phyloP scores from a whole-genome alignment of 1,284 basidiomycete genomes.

The Somion occarium region DNA sequence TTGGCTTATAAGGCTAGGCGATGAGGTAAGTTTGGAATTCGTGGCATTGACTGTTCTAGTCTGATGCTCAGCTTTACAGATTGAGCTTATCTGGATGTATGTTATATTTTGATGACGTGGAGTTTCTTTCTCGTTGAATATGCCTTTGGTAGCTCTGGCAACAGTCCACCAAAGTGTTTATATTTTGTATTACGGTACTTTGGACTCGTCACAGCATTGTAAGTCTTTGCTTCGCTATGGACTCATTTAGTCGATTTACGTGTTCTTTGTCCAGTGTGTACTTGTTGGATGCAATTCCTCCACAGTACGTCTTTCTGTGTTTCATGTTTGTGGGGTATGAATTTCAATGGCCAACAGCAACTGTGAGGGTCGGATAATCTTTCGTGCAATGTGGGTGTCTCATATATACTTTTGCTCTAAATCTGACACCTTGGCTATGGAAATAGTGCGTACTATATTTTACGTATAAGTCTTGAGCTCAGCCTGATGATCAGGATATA shows the following conservation, averaged over 20 bases:
- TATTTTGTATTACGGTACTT: slow-evolving; percentile 11
- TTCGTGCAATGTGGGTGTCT: neutral
- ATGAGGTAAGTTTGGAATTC: slow-evolving; percentile 1
- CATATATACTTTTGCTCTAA: no score
- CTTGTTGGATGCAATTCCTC: no score
- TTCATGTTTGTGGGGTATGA: no score
- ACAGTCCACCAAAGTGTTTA: slow-evolving; percentile 8
- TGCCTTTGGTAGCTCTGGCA: slow-evolving; percentile 8
- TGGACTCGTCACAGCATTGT: slow-evolving; percentile 7
- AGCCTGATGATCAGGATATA: neutral
- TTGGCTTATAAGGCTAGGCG: neutral
- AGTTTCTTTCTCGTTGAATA: neutral
- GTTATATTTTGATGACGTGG: neutral
- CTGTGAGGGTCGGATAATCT: neutral
- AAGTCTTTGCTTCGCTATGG: neutral
- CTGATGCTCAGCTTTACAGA: no score
- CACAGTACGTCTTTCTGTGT: no score
- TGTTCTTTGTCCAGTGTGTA: no score
- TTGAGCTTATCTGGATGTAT: slow-evolving; percentile 10
- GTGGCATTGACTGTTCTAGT: neutral
- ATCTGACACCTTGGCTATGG: no score
- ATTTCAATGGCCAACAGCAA: no score
- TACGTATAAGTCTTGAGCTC: neutral
- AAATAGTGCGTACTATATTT: neutral
- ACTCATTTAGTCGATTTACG: no score